These are phyloP conservation scores for Aspergillus persii DNA, from an alignment of 2,329 filamentous ascomycete species.

Conservation along the genomic window DNA sequence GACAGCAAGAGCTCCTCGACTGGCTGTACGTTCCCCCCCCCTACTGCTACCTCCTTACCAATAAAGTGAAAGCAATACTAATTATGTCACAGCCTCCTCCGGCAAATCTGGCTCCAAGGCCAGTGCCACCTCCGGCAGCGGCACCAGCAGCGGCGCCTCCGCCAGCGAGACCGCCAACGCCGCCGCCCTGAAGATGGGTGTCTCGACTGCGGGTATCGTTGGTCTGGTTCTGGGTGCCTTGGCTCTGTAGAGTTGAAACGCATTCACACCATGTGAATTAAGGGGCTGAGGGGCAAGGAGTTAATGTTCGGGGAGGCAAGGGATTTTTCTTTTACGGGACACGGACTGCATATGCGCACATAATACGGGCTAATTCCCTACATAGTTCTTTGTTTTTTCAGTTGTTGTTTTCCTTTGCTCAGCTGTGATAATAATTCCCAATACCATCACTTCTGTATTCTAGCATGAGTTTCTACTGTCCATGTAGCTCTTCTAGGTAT, in stretches of 20 bases:
- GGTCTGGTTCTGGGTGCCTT: constrained; percentile 37
- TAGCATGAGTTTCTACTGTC: neutral
- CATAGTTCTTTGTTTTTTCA: constrained; percentile 6
- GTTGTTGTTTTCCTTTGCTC: neutral
- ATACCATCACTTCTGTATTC: neutral
- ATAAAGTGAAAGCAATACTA: neutral
- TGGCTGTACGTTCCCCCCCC: neutral
- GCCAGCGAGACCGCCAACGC: constrained; percentile 28
- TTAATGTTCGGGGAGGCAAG: constrained; percentile 5
- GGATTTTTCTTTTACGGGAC: constrained; percentile 1
- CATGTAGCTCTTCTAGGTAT: too few species aligned
- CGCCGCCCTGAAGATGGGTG: constrained; percentile 31
- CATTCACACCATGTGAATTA: neutral
- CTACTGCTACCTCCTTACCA: neutral
- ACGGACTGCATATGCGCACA: neutral
- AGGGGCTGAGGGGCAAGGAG: neutral
- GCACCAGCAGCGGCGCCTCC: constrained; percentile 13
- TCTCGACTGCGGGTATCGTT: constrained; percentile 33
- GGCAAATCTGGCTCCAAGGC: constrained; percentile 10
- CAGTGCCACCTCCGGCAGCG: neutral
- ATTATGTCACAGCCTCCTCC: neutral
- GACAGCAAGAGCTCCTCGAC: constrained; percentile 13
- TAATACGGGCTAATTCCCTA: neutral
- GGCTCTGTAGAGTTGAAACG: constrained; percentile 30
- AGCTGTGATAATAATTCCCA: constrained; percentile 10